Percentiles rank a stretch among this genome's conserved stretches.
Conservation (phyloP, 129 eudicot genomes). For the Erigeron canadensis region DNA sequence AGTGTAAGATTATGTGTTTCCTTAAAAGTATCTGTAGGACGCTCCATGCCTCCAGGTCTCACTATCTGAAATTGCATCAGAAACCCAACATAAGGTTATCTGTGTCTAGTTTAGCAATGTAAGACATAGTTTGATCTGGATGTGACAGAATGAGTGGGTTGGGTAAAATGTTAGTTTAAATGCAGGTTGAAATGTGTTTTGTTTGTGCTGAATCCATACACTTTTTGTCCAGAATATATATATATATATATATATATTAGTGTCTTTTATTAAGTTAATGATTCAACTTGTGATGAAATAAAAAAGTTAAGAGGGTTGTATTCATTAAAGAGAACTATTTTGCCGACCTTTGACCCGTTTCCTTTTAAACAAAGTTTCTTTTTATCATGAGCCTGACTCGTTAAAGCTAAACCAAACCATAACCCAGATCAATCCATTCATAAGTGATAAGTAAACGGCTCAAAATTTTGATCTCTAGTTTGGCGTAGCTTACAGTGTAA, state of each 20-base stretch:
- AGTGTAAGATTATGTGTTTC: conserved; percentile 87
- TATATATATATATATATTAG: neutral
- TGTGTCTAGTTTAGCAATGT: conserved; percentile 13
- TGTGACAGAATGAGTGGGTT: conserved; percentile 10
- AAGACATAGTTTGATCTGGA: conserved; percentile 8
- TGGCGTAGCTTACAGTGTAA: conserved; percentile 74
- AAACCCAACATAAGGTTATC: conserved; percentile 1
- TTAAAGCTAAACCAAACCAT: neutral
- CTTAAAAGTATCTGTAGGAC: conserved; percentile 94
- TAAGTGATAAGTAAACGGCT: conserved; percentile 13
- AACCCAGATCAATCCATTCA: conserved; percentile 13
- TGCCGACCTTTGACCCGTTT: neutral
- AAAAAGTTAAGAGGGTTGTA: neutral
- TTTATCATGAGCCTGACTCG: neutral
- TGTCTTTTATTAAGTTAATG: neutral
- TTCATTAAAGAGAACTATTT: neutral
- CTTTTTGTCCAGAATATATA: neutral
- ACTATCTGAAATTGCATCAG: conserved; percentile 62
- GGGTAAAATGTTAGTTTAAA: conserved; percentile 1
- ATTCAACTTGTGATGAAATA: neutral
- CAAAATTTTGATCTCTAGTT: neutral
- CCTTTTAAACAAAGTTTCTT: neutral
- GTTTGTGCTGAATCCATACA: neutral
- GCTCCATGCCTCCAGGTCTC: conserved; percentile 99
- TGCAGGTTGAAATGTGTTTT: neutral